Evolutionary conservation across 2,329 filamentous ascomycete species (phyloP).

Genomic region (Claviceps sp.): DNA sequence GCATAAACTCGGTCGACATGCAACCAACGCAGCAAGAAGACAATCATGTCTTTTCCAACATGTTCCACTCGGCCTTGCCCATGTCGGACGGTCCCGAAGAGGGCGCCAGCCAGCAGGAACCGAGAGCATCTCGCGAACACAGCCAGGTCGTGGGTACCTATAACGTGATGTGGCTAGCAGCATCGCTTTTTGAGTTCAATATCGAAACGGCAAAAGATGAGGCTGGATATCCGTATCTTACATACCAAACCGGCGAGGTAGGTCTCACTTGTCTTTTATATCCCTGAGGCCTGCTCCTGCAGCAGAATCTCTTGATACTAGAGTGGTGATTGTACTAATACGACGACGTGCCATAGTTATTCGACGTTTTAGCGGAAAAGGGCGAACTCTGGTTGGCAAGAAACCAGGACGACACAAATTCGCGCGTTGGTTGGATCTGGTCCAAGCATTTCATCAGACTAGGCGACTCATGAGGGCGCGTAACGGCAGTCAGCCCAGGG

Average conservation of each 20-base stretch:
- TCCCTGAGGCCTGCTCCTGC: too few relatives aligned
- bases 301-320: not conserved
- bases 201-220: slow-evolving; percentile 86
- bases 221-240: slow-evolving; percentile 89
- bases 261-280: slow-evolving; percentile 13
- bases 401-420: slow-evolving; percentile 79
- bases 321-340: not conserved
- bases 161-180: slow-evolving; percentile 78
- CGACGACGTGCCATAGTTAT: slow-evolving; percentile 41
- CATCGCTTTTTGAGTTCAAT: slow-evolving; percentile 92
- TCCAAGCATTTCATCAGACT: slow-evolving; percentile 85
- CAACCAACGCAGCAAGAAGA: slow-evolving; percentile 36
- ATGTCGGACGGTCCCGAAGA: slow-evolving; percentile 53
- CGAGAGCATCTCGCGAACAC: slow-evolving; percentile 45
- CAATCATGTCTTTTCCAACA: slow-evolving; percentile 50
- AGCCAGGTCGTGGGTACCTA: slow-evolving; percentile 41
- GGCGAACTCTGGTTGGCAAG: slow-evolving; percentile 95
- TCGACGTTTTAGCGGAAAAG: slow-evolving; percentile 89
- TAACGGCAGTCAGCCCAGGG: not conserved
- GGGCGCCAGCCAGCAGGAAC: slow-evolving; percentile 35
- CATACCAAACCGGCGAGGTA: slow-evolving; percentile 86
- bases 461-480: slow-evolving; percentile 30
- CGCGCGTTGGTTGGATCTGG: slow-evolving; percentile 94
- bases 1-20: slow-evolving; percentile 29
- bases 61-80: slow-evolving; percentile 81